Evolutionary conservation across 768 basidiomycete genomes (phyloP).

Genomic region (Leccinum uliginosum): DNA sequence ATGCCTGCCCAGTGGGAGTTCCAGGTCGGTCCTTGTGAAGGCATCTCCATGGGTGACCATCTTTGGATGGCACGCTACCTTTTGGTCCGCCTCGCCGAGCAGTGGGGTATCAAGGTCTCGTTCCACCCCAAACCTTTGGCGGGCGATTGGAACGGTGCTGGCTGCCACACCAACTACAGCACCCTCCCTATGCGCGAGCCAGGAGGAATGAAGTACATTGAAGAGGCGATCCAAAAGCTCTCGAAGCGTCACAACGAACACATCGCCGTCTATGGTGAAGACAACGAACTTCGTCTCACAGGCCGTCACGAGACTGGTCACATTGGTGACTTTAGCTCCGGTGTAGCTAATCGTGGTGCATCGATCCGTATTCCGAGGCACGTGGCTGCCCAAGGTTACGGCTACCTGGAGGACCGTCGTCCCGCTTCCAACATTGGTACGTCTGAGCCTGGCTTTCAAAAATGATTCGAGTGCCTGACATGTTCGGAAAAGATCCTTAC

Average conservation of each 20-base stretch:
- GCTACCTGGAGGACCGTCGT: slow-evolving; percentile 94
- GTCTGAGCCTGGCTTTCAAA: slow-evolving; percentile 22
- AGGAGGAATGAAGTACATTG: slow-evolving; percentile 89
- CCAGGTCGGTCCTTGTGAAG: slow-evolving; percentile 98
- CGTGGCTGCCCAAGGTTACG: slow-evolving; percentile 87
- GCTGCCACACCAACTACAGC: slow-evolving; percentile 97
- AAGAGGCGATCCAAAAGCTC: slow-evolving; percentile 92
- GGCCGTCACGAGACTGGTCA: slow-evolving; percentile 98
- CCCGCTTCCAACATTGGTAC: slow-evolving; percentile 97
- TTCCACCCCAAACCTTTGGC: slow-evolving; percentile 98
- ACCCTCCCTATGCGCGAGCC: slow-evolving; percentile 92
- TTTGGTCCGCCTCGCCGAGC: slow-evolving; percentile 92
- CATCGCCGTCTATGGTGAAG: slow-evolving; percentile 96
- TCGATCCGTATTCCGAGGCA: slow-evolving; percentile 95
- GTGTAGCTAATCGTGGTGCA: slow-evolving; percentile 97
- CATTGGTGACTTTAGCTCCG: slow-evolving; percentile 86
- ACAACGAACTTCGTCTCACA: slow-evolving; percentile 94
- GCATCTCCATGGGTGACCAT: slow-evolving; percentile 98
- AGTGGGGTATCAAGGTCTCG: slow-evolving; percentile 95
- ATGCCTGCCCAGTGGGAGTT: slow-evolving; percentile 99
- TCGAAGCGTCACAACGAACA: slow-evolving; percentile 88
- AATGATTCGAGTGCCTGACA: neutral
- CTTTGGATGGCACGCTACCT: slow-evolving; percentile 99
- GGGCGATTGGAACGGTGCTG: slow-evolving; percentile 99
- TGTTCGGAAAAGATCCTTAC: slow-evolving; percentile 69